Percentiles rank a stretch among this genome's conserved stretches.
Evolutionary conservation across 2,329 filamentous ascomycete genomes (phyloP).

Genomic region (Sporothrix brunneoviolacea): DNA sequence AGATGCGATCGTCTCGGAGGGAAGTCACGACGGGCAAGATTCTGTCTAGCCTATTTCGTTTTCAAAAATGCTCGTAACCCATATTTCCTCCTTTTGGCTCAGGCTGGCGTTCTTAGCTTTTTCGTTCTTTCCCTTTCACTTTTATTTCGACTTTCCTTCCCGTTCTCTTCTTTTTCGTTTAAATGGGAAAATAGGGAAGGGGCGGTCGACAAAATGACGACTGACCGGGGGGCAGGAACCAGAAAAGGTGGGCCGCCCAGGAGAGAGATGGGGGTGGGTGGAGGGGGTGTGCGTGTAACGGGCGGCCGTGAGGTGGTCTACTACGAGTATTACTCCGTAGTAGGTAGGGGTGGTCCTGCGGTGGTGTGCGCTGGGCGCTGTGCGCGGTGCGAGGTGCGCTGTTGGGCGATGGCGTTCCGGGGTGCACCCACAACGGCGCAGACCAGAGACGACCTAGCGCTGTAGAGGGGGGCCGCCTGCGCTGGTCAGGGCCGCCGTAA

Average conservation of each 20-base stretch:
- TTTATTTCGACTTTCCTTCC: not conserved
- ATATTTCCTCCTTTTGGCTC: not conserved
- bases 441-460: not conserved
- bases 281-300: constrained; percentile 3
- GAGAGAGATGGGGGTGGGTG: constrained; percentile 2
- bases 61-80: not conserved
- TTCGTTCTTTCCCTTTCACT: constrained; percentile 4
- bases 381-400: not conserved
- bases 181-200: not conserved
- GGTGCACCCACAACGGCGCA: constrained; percentile 12
- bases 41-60: not conserved
- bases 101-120: not conserved
- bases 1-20: not conserved
- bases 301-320: no score
- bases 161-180: constrained; percentile 2
- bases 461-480: not conserved
- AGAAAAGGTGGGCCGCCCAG: not conserved
- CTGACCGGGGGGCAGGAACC: constrained; percentile 8
- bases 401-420: constrained; percentile 7
- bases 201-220: constrained; percentile 16
- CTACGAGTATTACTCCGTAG: no score
- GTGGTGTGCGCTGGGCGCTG: not conserved
- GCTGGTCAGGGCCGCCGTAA: not conserved
- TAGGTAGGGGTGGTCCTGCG: not conserved
- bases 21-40: constrained; percentile 1